These are phyloP conservation scores for Paraphoma sp. DNA, from an alignment of 2,329 filamentous ascomycete genomes.

Conservation along the genomic window DNA sequence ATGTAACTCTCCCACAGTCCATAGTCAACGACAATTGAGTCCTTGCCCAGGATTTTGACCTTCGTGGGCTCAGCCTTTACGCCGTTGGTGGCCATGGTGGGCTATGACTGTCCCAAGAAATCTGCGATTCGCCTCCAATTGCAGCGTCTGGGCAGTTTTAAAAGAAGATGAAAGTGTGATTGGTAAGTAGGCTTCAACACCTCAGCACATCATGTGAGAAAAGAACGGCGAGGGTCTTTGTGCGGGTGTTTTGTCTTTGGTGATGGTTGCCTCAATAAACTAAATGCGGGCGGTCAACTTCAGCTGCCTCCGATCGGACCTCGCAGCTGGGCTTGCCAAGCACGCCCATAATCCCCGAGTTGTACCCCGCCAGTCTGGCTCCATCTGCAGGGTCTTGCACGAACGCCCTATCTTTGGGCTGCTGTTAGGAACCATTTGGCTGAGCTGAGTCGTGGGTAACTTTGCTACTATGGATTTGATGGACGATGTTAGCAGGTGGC, in stretches of 20 bases:
- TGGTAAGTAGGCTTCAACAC: background rate
- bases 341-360: slow-evolving; percentile 4
- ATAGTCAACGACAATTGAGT: slow-evolving; percentile 91
- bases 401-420: background rate
- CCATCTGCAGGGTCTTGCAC: background rate
- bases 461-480: background rate
- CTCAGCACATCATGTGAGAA: slow-evolving; percentile 8
- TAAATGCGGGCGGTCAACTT: slow-evolving; percentile 4
- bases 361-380: background rate
- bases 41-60: slow-evolving; percentile 85
- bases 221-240: slow-evolving; percentile 3
- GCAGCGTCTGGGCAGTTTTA: background rate
- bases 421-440: background rate
- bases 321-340: slow-evolving; percentile 12
- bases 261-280: slow-evolving; percentile 10
- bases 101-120: slow-evolving; percentile 15
- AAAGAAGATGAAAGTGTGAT: slow-evolving; percentile 3
- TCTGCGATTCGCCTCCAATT: slow-evolving; percentile 4
- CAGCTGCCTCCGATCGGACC: slow-evolving; percentile 20
- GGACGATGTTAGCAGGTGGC: background rate
- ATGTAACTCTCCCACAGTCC: slow-evolving; percentile 87
- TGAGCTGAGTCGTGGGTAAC: background rate
- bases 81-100: slow-evolving; percentile 41
- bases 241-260: slow-evolving; percentile 4
- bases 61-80: slow-evolving; percentile 56